Base-by-base conservation (phyloP, 805 yeast species). In the Lipomyces sp. region DNA sequence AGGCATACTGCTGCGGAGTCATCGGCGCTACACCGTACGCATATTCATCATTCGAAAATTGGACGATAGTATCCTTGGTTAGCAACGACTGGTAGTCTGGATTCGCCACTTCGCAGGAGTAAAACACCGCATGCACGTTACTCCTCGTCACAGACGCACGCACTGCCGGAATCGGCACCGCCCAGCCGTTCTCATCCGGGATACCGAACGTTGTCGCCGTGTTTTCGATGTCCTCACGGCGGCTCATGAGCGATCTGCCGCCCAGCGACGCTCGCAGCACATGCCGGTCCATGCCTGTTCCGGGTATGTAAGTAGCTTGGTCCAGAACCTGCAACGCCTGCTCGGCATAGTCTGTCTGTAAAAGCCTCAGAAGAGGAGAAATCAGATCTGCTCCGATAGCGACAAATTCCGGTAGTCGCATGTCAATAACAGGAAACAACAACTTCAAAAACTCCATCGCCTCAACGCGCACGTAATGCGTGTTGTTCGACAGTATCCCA, bases 141-240 rank as follows among this genome's bases (percentile, higher is more conserved):
- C 86, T 87, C 58, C 97, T 74, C 1, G 98, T 86, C 14, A 86
- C 79, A 0, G 95, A 84, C 0, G 96, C 88, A 1, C 93, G 83
- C 38, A 88, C 81, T 0, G 91, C 86, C 2, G 98, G 96, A 91
- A 86, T 85, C 1, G 98, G 95, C 43, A 95, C 82, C 0, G 96
- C 83, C 99, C 99, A 93, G 1, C 99, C 99, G 62, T 84, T 82
- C 11, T 86, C 95, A 55, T 86, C 91, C 0, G 98, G 98, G 22
- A 91, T 82, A 14, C 98, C 98, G 71, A 89, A 95, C 48, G 93
- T 71, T 0, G 97, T 88, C 0, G 93, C 89, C 2, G 93, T 83
- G 59, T 80, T 82, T 58, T 86, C 96, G 63, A 84, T 85, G 57
- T 86, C 95, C 57, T 84, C 86, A 60, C 84, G 80, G 8, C 52